Base-by-base conservation (phyloP, 345 rosid genomes). In the Moricandia moricandioides region DNA sequence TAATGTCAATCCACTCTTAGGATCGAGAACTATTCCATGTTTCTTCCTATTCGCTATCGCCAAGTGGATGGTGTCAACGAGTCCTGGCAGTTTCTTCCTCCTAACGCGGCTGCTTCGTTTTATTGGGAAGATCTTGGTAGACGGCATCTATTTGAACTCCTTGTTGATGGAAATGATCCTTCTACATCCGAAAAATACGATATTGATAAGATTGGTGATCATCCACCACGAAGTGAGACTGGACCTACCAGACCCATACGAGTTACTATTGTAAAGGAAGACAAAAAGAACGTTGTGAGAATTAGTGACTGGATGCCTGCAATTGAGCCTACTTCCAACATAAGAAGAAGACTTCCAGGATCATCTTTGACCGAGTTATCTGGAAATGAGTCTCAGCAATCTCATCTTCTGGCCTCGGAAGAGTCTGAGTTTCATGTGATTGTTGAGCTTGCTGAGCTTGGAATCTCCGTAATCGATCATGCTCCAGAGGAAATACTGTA, bases 251-350 rank as follows among this genome's bases (percentile, higher is more conserved):
- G 82, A 81, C 94, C 97, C 75, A 83, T 96, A 65, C 86, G 96
- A 69, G 88, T 92, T 82, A 87, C 91, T 72, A 77, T 88, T 74
- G 40, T 87, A 33, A 92, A 89, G 83, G 97, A 96, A 77, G 97
- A 91, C 83, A 92, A 84, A 82, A 81, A 82, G 61, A 89, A 92
- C 83, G 81, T 91, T 60, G 83, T 92, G 33, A 88, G 81, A 82
- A 83, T 92, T 83, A 82, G 87, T 81, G 99, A 96, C 82, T 92
- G 90, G 97, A 85, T 91, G 98, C 99, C 98, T 56, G 96, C 89
- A 83, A 81, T 82, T 83, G 98, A 91, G 70, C 74, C 92, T 54
- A 40, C 82, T 43, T 77, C 82, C 58, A 62, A 77, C 49, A 72
- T 72, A 74, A 67, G 77, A 66, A 65, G 69, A 75, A 79, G 80